These are phyloP conservation scores for Acanthamoeba healyi DNA, from an alignment of 208 protist genomes.

Conservation along the genomic window DNA sequence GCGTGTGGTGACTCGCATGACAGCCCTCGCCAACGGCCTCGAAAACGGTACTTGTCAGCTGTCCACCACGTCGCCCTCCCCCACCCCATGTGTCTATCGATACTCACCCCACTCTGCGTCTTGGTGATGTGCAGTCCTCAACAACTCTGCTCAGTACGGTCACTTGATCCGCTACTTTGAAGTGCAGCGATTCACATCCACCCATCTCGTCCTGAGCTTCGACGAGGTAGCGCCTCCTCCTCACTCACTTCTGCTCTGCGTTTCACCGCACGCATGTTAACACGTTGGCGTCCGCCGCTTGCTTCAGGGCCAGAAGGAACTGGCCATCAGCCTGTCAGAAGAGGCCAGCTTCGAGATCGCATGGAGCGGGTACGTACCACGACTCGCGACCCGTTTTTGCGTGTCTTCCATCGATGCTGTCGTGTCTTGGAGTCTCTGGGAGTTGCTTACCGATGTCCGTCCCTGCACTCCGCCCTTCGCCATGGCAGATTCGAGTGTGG, in stretches of 20 bases:
- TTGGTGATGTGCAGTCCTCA: neutral
- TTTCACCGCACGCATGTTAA: neutral
- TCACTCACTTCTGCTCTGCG: too few species aligned
- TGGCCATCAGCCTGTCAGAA: constrained; percentile 26
- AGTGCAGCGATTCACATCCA: neutral
- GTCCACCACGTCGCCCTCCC: too few species aligned
- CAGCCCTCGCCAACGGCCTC: constrained; percentile 32
- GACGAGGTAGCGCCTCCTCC: constrained; percentile 1
- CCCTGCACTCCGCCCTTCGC: neutral
- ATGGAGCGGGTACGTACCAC: constrained; percentile 31
- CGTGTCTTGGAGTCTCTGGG: neutral
- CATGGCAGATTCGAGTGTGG: constrained; percentile 9
- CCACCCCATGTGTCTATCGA: neutral
- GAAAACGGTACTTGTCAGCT: neutral
- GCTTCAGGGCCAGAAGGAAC: neutral
- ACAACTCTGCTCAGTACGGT: neutral
- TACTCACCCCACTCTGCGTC: neutral
- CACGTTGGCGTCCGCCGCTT: neutral
- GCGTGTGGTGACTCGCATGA: constrained; percentile 42
- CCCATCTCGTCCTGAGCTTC: neutral
- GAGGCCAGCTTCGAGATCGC: constrained; percentile 1
- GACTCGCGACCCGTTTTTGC: too few species aligned
- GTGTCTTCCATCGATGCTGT: too few species aligned
- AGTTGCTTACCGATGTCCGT: neutral
- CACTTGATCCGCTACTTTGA: constrained; percentile 45